phyloP scores from a whole-genome alignment of 2,329 filamentous ascomycete species.

The Hypoxylon sp. region DNA sequence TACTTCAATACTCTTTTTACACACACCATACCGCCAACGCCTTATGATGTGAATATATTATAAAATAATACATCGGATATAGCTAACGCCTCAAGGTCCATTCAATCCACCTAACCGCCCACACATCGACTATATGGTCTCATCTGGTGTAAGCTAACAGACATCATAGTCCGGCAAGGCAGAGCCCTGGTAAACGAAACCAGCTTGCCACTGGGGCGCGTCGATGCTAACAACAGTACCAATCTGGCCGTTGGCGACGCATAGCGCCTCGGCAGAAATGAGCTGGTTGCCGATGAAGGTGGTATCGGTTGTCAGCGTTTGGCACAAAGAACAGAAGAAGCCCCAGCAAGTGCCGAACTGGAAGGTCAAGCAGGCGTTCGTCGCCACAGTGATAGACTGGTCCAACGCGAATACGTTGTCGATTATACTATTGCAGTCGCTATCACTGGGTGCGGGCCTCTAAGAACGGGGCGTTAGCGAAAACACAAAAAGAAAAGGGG shows the following conservation, averaged over 20 bases:
- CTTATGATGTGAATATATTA: conserved; percentile 11
- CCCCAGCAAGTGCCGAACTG: conserved; percentile 56
- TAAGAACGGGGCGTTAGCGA: conserved; percentile 32
- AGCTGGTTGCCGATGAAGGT: conserved; percentile 57
- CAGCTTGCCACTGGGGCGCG: conserved; percentile 56
- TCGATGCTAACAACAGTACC: conserved; percentile 56
- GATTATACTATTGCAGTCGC: conserved; percentile 55
- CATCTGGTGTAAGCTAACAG: conserved; percentile 46
- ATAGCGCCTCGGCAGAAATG: conserved; percentile 54
- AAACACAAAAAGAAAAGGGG: neutral
- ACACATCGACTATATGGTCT: neutral
- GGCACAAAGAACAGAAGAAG: conserved; percentile 58
- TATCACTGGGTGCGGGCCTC: conserved; percentile 50
- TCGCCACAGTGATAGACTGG: conserved; percentile 51
- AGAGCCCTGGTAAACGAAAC: conserved; percentile 52
- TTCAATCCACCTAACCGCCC: conserved; percentile 2
- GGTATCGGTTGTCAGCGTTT: conserved; percentile 54
- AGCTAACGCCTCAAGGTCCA: neutral
- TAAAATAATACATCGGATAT: conserved; percentile 21
- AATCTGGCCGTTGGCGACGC: conserved; percentile 53
- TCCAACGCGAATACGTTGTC: conserved; percentile 51
- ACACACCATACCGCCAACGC: conserved; percentile 18
- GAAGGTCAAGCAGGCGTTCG: conserved; percentile 55
- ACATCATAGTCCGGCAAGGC: conserved; percentile 54
- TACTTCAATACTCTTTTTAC: conserved; percentile 1